These are phyloP conservation scores for Mariannaea sp. DNA, from an alignment of 2,329 filamentous ascomycete species.

Conservation along the genomic window DNA sequence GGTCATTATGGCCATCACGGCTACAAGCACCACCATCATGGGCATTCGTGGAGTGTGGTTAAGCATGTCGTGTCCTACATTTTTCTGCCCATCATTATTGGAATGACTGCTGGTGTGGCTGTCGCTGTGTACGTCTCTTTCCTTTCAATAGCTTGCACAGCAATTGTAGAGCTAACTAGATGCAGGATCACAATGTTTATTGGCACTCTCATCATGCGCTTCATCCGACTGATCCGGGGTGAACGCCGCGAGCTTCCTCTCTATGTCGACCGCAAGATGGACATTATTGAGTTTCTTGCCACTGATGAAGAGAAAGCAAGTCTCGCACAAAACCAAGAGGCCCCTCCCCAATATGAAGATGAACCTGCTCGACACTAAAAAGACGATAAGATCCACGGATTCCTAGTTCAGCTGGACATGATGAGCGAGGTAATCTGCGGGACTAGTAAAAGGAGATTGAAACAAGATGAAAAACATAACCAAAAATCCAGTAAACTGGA, in stretches of 20 bases:
- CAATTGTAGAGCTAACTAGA: conserved; percentile 34
- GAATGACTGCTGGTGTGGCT: conserved; percentile 69
- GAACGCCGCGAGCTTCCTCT: conserved; percentile 20
- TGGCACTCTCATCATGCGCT: conserved; percentile 63
- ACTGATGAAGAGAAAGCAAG: conserved; percentile 55
- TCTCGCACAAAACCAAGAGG: conserved; percentile 50
- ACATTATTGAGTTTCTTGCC: conserved; percentile 42
- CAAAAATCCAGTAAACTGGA: conserved; percentile 8
- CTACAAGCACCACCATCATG: conserved; percentile 37
- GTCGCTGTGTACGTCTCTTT: conserved; percentile 63
- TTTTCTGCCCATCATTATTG: conserved; percentile 69
- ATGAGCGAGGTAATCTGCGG: background rate
- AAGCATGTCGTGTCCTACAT: conserved; percentile 65
- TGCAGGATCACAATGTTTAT: conserved; percentile 66
- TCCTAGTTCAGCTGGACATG: background rate
- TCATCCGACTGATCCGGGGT: conserved; percentile 57
- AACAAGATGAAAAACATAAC: conserved; percentile 9
- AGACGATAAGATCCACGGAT: background rate
- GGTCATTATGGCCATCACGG: conserved; percentile 35
- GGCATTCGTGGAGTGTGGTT: conserved; percentile 52
- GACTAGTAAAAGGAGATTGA: conserved; percentile 1
- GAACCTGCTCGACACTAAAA: conserved; percentile 32
- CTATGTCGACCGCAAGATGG: conserved; percentile 40
- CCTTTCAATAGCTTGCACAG: no score
- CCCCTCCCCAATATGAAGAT: conserved; percentile 38